Base-by-base conservation (phyloP, 2,329 filamentous ascomycete species). In the Escovopsis sp. region DNA sequence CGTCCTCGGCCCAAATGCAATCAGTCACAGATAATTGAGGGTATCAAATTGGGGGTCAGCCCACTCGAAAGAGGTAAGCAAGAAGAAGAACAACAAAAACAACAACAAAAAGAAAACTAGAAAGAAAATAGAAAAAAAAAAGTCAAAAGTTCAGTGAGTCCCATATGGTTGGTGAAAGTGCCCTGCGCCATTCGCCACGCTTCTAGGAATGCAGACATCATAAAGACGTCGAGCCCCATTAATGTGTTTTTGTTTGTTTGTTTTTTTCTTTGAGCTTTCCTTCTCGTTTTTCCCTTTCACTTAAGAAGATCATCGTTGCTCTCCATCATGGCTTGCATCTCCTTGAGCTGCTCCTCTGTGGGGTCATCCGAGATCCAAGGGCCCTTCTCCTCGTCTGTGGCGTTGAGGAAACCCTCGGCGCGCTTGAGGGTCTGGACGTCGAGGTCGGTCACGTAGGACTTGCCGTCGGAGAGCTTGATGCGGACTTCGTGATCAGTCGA, bases 401-500 rank as follows among this genome's bases (percentile, higher is more conserved):
- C 82, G 47, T 71, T 72, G 51, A 80, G 79, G 56, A 96, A 80
- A 26, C 82, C 89, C 51, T 93, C 77, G n/a, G 88, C 86, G 30
- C 89, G 77, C 60, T 83, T 82, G 58, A 96, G 62, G 2, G 88
- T 95, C 66, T 91, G 82, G 40, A 95, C 77, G 56, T 96, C 91
- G 37, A 98, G 71, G 57, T 96, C 91, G 6, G 89, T 96, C 34
- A 95, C 80, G 58, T 94, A 96, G 1, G 76, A 72, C 55, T 82
- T 78, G 55, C 76, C 76, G 56, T 85, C 82, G 23, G 75, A 75
- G 15, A 95, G 72, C 61, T 79, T 79, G 60, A 94, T 72, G 56
- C 89, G 85, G 33, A 96, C 86, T 64, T 98, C 91, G 55, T 91
- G 88, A 53, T 94, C 87, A 12, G 84, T 87, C 52, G 88, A 86